A percentile compares a stretch with the other conserved stretches of the same genome.
These are phyloP conservation scores for Nyssa sinensis DNA, from an alignment of 148 eudicot species.

Conservation along the genomic window DNA sequence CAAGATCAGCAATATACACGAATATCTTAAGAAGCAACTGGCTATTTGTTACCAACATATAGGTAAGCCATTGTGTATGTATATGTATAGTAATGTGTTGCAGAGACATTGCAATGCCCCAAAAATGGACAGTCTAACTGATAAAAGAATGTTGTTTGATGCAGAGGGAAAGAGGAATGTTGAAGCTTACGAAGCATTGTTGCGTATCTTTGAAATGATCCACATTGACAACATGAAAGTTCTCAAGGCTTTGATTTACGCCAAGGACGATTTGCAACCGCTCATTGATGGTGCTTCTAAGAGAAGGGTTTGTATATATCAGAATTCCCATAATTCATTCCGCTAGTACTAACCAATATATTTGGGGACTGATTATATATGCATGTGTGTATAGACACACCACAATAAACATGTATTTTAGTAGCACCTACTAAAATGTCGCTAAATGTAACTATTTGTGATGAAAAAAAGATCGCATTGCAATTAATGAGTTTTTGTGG, in stretches of 20 bases:
- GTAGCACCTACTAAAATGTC: too few relatives aligned
- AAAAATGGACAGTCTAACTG: background rate
- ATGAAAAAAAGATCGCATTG: too few relatives aligned
- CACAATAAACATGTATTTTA: too few relatives aligned
- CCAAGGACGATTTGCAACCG: conserved; percentile 48
- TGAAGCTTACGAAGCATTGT: conserved; percentile 37
- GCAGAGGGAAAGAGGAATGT: conserved; percentile 44
- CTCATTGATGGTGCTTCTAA: conserved; percentile 47
- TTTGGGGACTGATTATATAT: too few relatives aligned
- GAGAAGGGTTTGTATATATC: conserved; percentile 33
- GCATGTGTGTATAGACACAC: too few relatives aligned
- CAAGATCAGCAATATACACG: conserved; percentile 30
- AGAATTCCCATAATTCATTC: too few relatives aligned
- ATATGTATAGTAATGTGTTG: background rate
- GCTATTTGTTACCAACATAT: conserved; percentile 27
- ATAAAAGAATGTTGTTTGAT: background rate
- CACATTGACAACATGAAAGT: conserved; percentile 70
- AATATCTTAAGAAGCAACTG: conserved; percentile 29
- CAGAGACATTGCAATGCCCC: background rate
- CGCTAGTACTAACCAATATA: too few relatives aligned
- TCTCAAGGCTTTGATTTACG: conserved; percentile 36
- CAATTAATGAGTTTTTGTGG: too few relatives aligned
- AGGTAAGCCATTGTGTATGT: conserved; percentile 22
- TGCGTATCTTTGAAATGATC: conserved; percentile 33
- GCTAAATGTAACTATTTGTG: too few relatives aligned